Evolutionary conservation across 2,329 filamentous ascomycete genomes (phyloP).

Genomic region (Mycogone perniciosa): DNA sequence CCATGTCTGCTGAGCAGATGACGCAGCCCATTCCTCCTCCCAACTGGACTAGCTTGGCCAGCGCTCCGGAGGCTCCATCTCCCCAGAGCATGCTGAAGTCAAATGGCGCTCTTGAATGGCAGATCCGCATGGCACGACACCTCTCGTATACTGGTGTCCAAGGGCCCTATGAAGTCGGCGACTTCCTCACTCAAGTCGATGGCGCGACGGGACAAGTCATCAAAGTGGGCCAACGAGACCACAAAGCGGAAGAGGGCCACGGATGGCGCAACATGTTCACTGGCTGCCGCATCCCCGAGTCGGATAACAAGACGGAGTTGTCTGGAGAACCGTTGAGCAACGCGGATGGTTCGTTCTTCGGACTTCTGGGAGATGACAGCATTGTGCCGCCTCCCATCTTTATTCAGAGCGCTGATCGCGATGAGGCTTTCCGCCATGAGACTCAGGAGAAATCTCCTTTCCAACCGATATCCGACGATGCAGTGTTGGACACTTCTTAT

Average conservation of each 20-base stretch:
- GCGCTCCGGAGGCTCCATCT: slow-evolving; percentile 4
- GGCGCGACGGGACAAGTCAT: slow-evolving; percentile 7
- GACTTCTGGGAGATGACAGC: no score
- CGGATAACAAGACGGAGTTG: slow-evolving; percentile 1
- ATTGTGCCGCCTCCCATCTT: no score
- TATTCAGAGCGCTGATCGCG: no score
- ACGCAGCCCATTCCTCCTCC: not conserved
- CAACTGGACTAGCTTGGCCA: not conserved
- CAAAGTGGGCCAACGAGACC: slow-evolving; percentile 13
- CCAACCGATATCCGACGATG: no score
- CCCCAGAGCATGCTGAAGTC: slow-evolving; percentile 3
- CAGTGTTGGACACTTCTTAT: no score
- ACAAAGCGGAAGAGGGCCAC: not conserved
- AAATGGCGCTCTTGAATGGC: slow-evolving; percentile 11
- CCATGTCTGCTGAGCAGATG: not conserved
- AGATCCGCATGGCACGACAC: slow-evolving; percentile 16
- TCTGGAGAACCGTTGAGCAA: slow-evolving; percentile 11
- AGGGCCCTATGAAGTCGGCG: slow-evolving; percentile 20
- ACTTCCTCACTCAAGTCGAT: slow-evolving; percentile 18
- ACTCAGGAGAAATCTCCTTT: no score
- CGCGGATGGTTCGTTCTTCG: not conserved
- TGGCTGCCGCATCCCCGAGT: not conserved
- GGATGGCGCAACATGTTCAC: slow-evolving; percentile 15
- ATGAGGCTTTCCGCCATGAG: no score
- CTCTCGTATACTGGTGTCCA: slow-evolving; percentile 10